Base-by-base conservation (phyloP, 2,329 filamentous ascomycete species). In the Botryotinia convoluta region DNA sequence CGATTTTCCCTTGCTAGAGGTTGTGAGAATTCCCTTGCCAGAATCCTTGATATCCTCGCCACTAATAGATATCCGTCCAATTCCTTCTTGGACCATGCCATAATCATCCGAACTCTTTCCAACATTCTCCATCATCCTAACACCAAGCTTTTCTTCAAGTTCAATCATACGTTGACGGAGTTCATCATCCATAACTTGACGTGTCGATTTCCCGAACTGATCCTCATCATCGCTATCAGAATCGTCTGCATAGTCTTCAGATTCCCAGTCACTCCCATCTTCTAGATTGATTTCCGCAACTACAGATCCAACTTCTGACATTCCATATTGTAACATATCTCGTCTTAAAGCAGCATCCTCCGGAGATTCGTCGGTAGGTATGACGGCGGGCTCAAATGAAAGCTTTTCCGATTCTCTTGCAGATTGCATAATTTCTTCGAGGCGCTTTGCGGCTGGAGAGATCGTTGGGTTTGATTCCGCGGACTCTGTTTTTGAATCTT, bases 271-370 rank as follows among this genome's bases (percentile, higher is more conserved):
- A 65, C 83, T 82, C 4, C 86, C 88, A 74, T 95, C 91, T 75
- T 97, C 93, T 2, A 98, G 82, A 73, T 97, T 89, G 63, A 99
- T 87, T 83, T 98, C 94, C 26, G 96, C 96, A 26, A 99, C 96
- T 4, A 99, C 93, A 54, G 93, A 90, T 6, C 94, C 94, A 73
- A 99, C 91, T 81, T 98, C 95, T 62, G 92, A 91, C 82, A 97
- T 85, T 75, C 93, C 91, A 80, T 98, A 99, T 75, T 93, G 88
- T 12, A 98, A 86, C 95, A 99, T 98, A 79, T 98, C 91, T 73
- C 91, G 89, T 9, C 96, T 91, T 37, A 97, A 82, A 45, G 87
- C 87, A 6, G 94, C 92, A 75, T 98, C 95, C 76, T 97, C 94
- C 20, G 88, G 85, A 0, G 91, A 89, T 78, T 99, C 96, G 69